These are phyloP conservation scores for Trametes punicea DNA, from an alignment of 768 basidiomycete species.

Conservation along the genomic window DNA sequence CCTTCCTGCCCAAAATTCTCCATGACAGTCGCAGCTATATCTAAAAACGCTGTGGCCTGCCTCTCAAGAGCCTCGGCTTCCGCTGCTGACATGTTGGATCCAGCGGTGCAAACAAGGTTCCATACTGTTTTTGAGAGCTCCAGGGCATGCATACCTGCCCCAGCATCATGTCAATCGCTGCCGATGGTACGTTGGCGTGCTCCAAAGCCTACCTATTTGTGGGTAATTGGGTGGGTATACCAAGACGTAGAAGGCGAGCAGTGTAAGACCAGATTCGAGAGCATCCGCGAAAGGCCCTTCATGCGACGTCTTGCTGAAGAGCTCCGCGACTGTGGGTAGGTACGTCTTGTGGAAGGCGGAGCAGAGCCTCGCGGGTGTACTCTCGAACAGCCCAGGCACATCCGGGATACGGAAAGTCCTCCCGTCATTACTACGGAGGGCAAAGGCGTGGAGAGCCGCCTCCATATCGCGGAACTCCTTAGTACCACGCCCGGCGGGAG, in stretches of 20 bases:
- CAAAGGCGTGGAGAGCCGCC: slow-evolving; percentile 36
- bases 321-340: slow-evolving; percentile 54
- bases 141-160: slow-evolving; percentile 68
- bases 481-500: slow-evolving; percentile 34
- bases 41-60: slow-evolving; percentile 36
- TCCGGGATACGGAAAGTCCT: slow-evolving; percentile 1
- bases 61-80: slow-evolving; percentile 14
- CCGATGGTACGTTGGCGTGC: background rate
- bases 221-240: slow-evolving; percentile 78
- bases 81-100: background rate
- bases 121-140: slow-evolving; percentile 77
- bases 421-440: slow-evolving; percentile 29
- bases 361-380: slow-evolving; percentile 40
- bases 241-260: slow-evolving; percentile 63
- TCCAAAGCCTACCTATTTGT: slow-evolving; percentile 61
- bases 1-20: slow-evolving; percentile 57
- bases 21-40: slow-evolving; percentile 41
- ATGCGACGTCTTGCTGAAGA: slow-evolving; percentile 69
- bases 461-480: slow-evolving; percentile 11
- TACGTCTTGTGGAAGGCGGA: slow-evolving; percentile 55
- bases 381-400: slow-evolving; percentile 25
- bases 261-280: slow-evolving; percentile 47
- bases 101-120: slow-evolving; percentile 50
- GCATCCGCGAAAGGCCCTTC: slow-evolving; percentile 56
- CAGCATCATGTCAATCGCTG: background rate